phyloP scores from a whole-genome alignment of 495 filamentous ascomycete genomes.

The Aspergillus diversus region DNA sequence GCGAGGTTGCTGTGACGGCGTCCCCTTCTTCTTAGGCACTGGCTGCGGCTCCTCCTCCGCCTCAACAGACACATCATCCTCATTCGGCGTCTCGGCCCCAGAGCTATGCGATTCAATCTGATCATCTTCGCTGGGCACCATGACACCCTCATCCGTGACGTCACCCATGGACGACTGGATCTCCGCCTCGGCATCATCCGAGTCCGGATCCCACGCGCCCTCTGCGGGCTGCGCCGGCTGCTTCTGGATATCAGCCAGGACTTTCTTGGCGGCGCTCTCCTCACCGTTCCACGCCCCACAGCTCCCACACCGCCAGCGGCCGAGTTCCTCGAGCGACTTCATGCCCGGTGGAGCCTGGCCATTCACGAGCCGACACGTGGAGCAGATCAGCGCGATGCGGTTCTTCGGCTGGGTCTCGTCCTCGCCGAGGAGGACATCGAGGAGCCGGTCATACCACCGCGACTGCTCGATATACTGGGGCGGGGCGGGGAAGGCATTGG shows the following conservation, averaged over 20 bases:
- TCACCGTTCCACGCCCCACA: slow-evolving; percentile 86
- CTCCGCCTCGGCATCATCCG: slow-evolving; percentile 23
- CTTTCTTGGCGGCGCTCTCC: slow-evolving; percentile 71
- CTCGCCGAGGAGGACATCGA: slow-evolving; percentile 91
- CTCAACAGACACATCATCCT: slow-evolving; percentile 7
- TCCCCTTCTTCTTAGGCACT: slow-evolving; percentile 10
- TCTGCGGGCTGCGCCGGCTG: slow-evolving; percentile 25
- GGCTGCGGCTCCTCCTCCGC: slow-evolving; percentile 18
- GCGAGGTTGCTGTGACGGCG: slow-evolving; percentile 7
- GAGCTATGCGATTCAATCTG: slow-evolving; percentile 26
- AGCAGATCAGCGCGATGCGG: slow-evolving; percentile 85
- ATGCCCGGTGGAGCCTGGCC: slow-evolving; percentile 92
- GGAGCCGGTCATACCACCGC: slow-evolving; percentile 91
- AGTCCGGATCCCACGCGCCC: slow-evolving; percentile 29
- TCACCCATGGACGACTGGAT: slow-evolving; percentile 25
- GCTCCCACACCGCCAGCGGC: slow-evolving; percentile 84
- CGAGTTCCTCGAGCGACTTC: slow-evolving; percentile 75
- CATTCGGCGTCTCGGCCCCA: slow-evolving; percentile 19
- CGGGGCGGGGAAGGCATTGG: slow-evolving; percentile 59
- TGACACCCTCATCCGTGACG: slow-evolving; percentile 32
- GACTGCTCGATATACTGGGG: slow-evolving; percentile 53
- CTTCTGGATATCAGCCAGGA: slow-evolving; percentile 44
- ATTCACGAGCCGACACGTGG: slow-evolving; percentile 84
- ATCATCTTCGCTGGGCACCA: slow-evolving; percentile 36
- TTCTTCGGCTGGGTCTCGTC: slow-evolving; percentile 94